phyloP scores from a whole-genome alignment of 192 early-diverging fungal species.

The Backusella mclennaniae region DNA sequence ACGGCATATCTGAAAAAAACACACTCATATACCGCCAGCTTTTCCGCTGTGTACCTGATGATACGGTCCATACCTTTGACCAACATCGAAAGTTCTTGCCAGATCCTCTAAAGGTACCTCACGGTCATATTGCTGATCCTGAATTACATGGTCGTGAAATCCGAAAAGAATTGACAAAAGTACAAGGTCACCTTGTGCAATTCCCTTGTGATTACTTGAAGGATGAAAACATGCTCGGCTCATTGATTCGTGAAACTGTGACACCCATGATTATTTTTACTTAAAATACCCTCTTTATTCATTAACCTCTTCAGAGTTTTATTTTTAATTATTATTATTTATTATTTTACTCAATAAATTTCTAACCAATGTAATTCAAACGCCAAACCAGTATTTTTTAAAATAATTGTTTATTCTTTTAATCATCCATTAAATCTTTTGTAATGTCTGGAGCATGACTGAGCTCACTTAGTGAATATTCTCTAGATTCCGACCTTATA shows the following conservation, averaged over 20 bases:
- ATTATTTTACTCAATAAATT: not conserved
- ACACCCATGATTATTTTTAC: slow-evolving; percentile 55
- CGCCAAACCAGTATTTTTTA: not conserved
- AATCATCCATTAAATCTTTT: not conserved
- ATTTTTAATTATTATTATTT: not conserved
- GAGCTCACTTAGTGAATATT: not conserved
- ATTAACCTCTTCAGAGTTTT: not conserved
- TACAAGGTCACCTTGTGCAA: slow-evolving; percentile 50
- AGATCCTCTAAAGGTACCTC: slow-evolving; percentile 35
- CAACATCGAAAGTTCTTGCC: slow-evolving; percentile 47
- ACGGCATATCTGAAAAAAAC: slow-evolving; percentile 56
- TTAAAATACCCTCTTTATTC: slow-evolving; percentile 23
- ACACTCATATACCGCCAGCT: slow-evolving; percentile 66
- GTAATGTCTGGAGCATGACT: not conserved
- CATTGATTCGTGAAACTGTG: slow-evolving; percentile 38
- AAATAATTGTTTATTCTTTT: not conserved
- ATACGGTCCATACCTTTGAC: slow-evolving; percentile 59
- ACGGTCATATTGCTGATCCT: slow-evolving; percentile 49
- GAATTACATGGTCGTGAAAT: slow-evolving; percentile 29
- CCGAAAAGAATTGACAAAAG: slow-evolving; percentile 25
- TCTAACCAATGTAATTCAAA: not conserved
- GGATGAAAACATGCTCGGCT: slow-evolving; percentile 46
- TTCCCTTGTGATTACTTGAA: slow-evolving; percentile 49
- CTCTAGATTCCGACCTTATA: slow-evolving; percentile 3
- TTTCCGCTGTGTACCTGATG: slow-evolving; percentile 82